A percentile compares a stretch with the other conserved stretches of the same genome.
Evolutionary conservation across 2,329 filamentous ascomycete genomes (phyloP).

Genomic region (Plenodomus tracheiphilus): DNA sequence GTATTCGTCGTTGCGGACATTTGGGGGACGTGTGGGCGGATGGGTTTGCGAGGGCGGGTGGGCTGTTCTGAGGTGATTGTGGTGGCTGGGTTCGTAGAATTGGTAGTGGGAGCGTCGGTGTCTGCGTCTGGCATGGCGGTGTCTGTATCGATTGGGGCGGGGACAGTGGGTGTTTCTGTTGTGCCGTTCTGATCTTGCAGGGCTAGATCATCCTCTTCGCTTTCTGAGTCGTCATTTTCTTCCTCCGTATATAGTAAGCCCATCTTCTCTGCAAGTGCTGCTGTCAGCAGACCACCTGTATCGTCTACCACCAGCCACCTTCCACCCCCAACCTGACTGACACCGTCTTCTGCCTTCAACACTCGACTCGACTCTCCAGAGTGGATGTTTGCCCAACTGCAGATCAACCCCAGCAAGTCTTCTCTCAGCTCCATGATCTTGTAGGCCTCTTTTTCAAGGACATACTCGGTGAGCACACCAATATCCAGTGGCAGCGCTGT

Average conservation of each 20-base stretch:
- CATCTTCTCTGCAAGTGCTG: constrained; percentile 86
- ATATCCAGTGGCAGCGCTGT: constrained; percentile 83
- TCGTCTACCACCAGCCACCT: constrained; percentile 87
- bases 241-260: constrained; percentile 67
- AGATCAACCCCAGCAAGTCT: constrained; percentile 78
- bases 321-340: constrained; percentile 52
- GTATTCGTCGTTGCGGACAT: constrained; percentile 73
- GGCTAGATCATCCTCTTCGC: constrained; percentile 2
- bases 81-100: constrained; percentile 3
- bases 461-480: constrained; percentile 72
- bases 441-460: constrained; percentile 77
- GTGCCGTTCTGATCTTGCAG: constrained; percentile 7
- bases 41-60: constrained; percentile 29
- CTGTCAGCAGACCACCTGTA: constrained; percentile 79
- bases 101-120: constrained; percentile 6
- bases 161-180: constrained; percentile 2
- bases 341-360: constrained; percentile 32
- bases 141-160: constrained; percentile 14
- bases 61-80: constrained; percentile 24
- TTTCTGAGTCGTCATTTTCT: constrained; percentile 32
- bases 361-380: constrained; percentile 57
- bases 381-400: constrained; percentile 89
- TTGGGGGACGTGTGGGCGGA: constrained; percentile 49
- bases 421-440: constrained; percentile 86
- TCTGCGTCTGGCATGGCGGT: constrained; percentile 28